phyloP scores from a whole-genome alignment of 176 grass and related monocot species.

The Cenchrus purpureus region DNA sequence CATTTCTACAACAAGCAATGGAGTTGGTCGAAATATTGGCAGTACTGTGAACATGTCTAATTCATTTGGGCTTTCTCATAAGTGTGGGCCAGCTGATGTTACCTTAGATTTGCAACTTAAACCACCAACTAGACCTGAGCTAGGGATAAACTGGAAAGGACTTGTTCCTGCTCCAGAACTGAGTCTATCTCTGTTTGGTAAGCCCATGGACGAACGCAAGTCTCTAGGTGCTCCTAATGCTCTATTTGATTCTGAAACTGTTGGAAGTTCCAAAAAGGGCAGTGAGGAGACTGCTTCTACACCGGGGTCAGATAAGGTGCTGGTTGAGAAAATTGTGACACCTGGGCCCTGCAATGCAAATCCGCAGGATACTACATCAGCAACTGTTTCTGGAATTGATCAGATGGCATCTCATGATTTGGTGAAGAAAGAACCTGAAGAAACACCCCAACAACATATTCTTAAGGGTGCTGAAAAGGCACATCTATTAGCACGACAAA shows the following conservation, averaged over 20 bases:
- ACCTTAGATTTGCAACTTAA: slow-evolving; percentile 70
- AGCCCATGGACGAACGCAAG: slow-evolving; percentile 29
- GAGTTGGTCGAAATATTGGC: slow-evolving; percentile 16
- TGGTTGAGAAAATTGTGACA: slow-evolving; percentile 24
- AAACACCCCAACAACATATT: slow-evolving; percentile 28
- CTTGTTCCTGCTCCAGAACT: slow-evolving; percentile 58
- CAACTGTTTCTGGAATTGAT: slow-evolving; percentile 27
- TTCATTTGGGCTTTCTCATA: slow-evolving; percentile 30
- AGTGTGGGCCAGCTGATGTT: slow-evolving; percentile 46
- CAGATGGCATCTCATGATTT: slow-evolving; percentile 17
- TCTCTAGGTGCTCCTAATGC: slow-evolving; percentile 14
- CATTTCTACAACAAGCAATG: slow-evolving; percentile 23
- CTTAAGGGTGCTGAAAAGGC: slow-evolving; percentile 23
- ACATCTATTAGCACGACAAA: slow-evolving; percentile 14
- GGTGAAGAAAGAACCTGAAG: slow-evolving; percentile 58
- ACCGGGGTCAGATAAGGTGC: slow-evolving; percentile 26
- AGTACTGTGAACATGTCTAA: slow-evolving; percentile 33
- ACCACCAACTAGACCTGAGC: slow-evolving; percentile 59
- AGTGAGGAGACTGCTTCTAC: slow-evolving; percentile 23
- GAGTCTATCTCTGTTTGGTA: slow-evolving; percentile 57
- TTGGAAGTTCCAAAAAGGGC: slow-evolving; percentile 26
- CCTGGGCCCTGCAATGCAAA: slow-evolving; percentile 24
- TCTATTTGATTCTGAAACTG: slow-evolving; percentile 34
- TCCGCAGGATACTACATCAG: slow-evolving; percentile 13
- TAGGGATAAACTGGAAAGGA: slow-evolving; percentile 58